Conservation (phyloP, 208 protist species). For the Hexamita inflata region DNA sequence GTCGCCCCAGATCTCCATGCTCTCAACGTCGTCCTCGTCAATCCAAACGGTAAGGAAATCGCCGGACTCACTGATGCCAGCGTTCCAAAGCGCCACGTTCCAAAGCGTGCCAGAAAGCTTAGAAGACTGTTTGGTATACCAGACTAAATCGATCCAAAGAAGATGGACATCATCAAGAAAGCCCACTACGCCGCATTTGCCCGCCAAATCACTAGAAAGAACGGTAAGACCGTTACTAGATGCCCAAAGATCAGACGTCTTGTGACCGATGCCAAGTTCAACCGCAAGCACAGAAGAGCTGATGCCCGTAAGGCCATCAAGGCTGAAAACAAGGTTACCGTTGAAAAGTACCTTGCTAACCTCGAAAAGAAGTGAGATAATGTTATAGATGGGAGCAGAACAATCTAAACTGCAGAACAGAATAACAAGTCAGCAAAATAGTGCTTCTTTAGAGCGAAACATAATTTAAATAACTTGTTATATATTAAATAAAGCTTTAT, state of each 20-base stretch:
- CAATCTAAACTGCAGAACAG: no score
- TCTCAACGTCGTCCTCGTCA: conserved; percentile 83
- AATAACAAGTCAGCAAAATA: no score
- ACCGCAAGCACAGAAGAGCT: background rate
- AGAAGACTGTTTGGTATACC: conserved; percentile 81
- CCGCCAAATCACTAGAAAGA: conserved; percentile 62
- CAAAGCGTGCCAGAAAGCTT: conserved; percentile 96
- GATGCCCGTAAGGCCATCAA: background rate
- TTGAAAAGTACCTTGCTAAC: no score
- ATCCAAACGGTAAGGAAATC: conserved; percentile 78
- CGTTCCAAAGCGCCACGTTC: conserved; percentile 80
- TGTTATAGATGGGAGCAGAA: no score
- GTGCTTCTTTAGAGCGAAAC: no score
- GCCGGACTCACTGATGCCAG: conserved; percentile 81
- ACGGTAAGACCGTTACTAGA: conserved; percentile 76
- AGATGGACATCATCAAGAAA: conserved; percentile 74
- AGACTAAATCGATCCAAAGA: conserved; percentile 51
- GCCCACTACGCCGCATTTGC: conserved; percentile 76
- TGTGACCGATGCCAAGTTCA: conserved; percentile 57
- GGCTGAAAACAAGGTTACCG: no score
- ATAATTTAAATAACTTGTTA: no score
- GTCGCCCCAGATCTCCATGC: conserved; percentile 75
- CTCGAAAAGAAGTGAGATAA: no score
- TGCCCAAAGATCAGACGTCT: conserved; percentile 96
- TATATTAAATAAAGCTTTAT: no score